Base-by-base conservation (phyloP, 83 land plant species). In the Picea abies region DNA sequence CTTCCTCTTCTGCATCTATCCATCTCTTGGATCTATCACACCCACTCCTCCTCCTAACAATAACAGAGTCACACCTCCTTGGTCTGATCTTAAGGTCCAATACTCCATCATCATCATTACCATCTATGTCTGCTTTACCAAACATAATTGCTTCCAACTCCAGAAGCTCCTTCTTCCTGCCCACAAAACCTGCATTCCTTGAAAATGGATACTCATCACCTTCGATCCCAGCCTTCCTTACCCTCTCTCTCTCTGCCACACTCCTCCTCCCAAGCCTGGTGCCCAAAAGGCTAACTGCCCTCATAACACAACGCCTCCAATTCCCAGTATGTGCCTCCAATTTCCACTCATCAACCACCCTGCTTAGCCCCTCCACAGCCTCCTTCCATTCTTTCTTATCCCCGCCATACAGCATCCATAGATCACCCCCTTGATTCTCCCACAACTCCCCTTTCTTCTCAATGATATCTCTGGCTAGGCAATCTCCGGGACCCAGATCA, bases 401-500 rank as follows among this genome's bases (percentile, higher is more conserved):
- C 2, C 96, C 98, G 64, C 84, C 95, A 78, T 96, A 96, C 78
- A 86, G 7, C 66, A 83, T 82, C 98, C 98, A 96, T 6, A 96
- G 84, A 83, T 94, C 95, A 47, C 96, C 98, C 17, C 98, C 98
- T 56, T 94, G 92, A 63, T 84, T 88, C 82, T 96, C 96, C 96
- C 96, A 94, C 68, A 94, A 22, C 35, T 88, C 90, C n/a, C 98
- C 94, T 63, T 89, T 87, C 80, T 78, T 87, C 89, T 92, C 96
- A 72, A 92, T 84, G 26, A 96, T 92, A 79, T 96, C 98, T 71
- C 94, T 85, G 41, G 90, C 88, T 79, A 94, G 82, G 85, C 98
- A 96, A 66, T 94, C 96, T 16, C 84, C 88, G 19, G 89, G 87
- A 67, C 90, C 82, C 77, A 94, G 49, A 79, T 92, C 98, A 80